Base-by-base conservation (phyloP, 192 early-diverging fungal genomes). In the Phycomyces blakesleeanus region DNA sequence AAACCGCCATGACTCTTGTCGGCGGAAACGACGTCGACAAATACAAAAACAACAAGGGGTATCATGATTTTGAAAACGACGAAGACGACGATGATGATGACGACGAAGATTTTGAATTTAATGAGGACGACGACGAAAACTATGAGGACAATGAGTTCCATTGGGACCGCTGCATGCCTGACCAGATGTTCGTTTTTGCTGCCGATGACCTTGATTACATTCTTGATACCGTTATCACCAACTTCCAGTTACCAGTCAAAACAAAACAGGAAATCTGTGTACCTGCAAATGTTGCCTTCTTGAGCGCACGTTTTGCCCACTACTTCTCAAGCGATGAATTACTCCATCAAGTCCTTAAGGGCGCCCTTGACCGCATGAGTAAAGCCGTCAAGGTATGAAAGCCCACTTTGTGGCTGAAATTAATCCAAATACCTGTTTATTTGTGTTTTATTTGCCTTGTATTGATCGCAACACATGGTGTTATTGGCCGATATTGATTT, bases 111-210 rank as follows among this genome's bases (percentile, higher is more conserved):
- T 52, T 39, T 15, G 59, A 67, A 8, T 67, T 67, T 41, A 29
- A 59, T 39, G 95, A 90, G 91, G 84, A 88, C 1, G 27, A 22
- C 1, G 57, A 59, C 57, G 42, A 57, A 3, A 22, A 49, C 21
- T 26, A 62, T 5, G 18, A 38, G 3, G 42, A 49, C 25, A 61
- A 50, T 38, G 60, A 63, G 24, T 73, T 73, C 53, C 55, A 67
- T 25, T 98, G 92, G 93, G 84, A 88, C 55, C 80, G 72, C 34
- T 92, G 93, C 76, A 74, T 81, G 64, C 86, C 87, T 12, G 90
- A 94, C 78, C 93, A 98, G 71, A 98, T 98, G 96, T 89, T 94
- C 79, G 94, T 96, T 21, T 93, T 96, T 70, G 85, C 84, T 58
- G 78, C 78, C 57, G 79, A 83, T 39, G 84, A 85, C 10, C 75